Evolutionary conservation across 768 basidiomycete species (phyloP).

Genomic region (Phanerochaete sordida): DNA sequence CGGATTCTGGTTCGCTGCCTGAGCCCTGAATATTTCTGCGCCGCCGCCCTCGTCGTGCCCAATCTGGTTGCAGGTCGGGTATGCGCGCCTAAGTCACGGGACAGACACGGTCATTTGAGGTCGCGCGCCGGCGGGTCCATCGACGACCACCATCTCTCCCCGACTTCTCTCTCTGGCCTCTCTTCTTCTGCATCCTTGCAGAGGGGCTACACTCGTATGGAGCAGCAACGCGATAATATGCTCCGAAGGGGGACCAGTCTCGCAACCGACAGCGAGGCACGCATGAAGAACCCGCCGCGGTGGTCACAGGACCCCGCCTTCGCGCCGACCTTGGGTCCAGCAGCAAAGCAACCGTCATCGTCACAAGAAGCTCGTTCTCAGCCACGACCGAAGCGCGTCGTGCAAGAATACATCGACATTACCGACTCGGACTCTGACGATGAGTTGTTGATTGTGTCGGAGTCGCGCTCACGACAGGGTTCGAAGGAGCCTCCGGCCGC

Average conservation of each 20-base stretch:
- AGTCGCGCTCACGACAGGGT: conserved; percentile 7
- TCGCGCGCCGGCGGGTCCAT: not conserved
- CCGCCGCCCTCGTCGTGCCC: too few relatives aligned
- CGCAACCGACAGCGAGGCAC: conserved; percentile 14
- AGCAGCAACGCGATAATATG: not conserved
- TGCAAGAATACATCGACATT: not conserved
- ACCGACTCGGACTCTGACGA: conserved; percentile 16
- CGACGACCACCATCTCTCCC: not conserved
- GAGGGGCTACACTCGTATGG: too few relatives aligned
- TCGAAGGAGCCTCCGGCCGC: not conserved
- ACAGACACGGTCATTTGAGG: not conserved
- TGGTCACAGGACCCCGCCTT: not conserved
- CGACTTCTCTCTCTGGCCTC: not conserved
- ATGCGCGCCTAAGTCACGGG: not conserved
- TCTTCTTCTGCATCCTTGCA: not conserved
- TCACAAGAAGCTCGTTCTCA: not conserved
- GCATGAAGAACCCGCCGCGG: conserved; percentile 5
- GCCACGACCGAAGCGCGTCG: not conserved
- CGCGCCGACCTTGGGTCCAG: not conserved
- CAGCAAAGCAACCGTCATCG: not conserved
- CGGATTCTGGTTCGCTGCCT: too few relatives aligned
- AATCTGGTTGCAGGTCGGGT: not conserved
- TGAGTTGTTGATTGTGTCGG: conserved; percentile 17
- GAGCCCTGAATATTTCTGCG: too few relatives aligned
- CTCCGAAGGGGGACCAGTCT: conserved; percentile 13